A percentile compares a stretch with the other conserved stretches of the same genome.
Evolutionary conservation across 345 rosid species (phyloP).

Genomic region (Brassica incana): DNA sequence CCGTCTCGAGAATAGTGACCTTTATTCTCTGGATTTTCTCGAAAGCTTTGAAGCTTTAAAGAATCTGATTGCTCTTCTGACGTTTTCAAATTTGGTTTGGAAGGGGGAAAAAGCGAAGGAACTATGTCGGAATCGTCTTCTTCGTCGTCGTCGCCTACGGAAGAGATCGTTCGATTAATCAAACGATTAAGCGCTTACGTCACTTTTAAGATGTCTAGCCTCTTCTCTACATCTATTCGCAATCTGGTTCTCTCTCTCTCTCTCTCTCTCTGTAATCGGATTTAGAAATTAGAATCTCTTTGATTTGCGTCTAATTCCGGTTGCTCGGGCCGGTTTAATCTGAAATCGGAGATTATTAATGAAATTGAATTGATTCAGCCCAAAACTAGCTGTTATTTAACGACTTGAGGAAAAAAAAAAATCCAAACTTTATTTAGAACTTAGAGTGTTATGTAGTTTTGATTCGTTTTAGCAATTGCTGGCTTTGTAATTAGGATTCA

Average conservation of each 20-base stretch:
- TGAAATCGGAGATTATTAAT: neutral
- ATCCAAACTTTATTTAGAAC: neutral
- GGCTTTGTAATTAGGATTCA: conserved; percentile 56
- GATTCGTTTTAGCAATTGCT: neutral
- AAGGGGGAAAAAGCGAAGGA: neutral
- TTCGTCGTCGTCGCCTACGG: conserved; percentile 55
- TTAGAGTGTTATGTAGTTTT: neutral
- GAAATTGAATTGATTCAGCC: neutral
- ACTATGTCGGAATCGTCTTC: conserved; percentile 59
- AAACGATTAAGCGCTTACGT: conserved; percentile 88
- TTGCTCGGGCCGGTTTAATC: neutral
- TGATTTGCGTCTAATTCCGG: neutral
- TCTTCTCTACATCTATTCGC: conserved; percentile 62
- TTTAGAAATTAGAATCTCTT: conserved; percentile 38
- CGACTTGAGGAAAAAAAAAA: neutral
- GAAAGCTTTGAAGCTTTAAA: conserved; percentile 28
- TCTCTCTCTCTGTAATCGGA: conserved; percentile 28
- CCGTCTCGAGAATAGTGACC: conserved; percentile 27
- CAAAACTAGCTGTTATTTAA: neutral
- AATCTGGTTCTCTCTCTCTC: conserved; percentile 53
- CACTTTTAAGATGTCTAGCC: conserved; percentile 46
- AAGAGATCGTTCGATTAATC: conserved; percentile 78
- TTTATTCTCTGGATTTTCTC: neutral
- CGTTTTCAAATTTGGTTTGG: neutral
- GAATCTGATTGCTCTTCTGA: conserved; percentile 14